Percentiles rank a stretch among this genome's conserved stretches.
Evolutionary conservation across 2,329 filamentous ascomycete genomes (phyloP).

Genomic region (Pseudogymnoascus destructans): DNA sequence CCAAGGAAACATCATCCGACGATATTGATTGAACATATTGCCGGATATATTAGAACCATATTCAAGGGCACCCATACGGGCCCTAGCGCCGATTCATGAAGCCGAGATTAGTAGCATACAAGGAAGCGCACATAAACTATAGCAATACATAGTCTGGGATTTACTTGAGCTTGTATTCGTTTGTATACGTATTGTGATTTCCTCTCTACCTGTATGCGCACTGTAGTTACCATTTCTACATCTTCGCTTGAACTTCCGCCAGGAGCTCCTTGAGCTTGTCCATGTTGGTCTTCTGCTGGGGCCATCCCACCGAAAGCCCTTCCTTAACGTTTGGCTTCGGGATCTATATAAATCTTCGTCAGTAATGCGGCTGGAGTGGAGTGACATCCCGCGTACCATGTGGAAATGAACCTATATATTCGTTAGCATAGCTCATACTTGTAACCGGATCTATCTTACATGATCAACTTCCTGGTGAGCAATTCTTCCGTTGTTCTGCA

Average conservation of each 20-base stretch:
- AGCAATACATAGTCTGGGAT: conserved; percentile 8
- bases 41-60: conserved; percentile 6
- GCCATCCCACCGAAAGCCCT: conserved; percentile 72
- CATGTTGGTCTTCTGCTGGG: conserved; percentile 63
- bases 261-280: conserved; percentile 64
- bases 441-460: conserved; percentile 37
- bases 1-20: conserved; percentile 18
- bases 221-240: conserved; percentile 37
- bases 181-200: neutral
- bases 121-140: conserved; percentile 10
- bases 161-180: neutral
- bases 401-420: conserved; percentile 70
- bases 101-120: neutral
- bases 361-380: conserved; percentile 6
- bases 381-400: conserved; percentile 44
- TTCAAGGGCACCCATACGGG: neutral
- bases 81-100: neutral
- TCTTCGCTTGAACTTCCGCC: conserved; percentile 81
- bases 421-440: conserved; percentile 12
- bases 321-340: conserved; percentile 80
- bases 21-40: conserved; percentile 21
- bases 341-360: conserved; percentile 45
- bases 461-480: conserved; percentile 91
- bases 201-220: neutral
- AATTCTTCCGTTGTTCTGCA: conserved; percentile 89